Conservation (phyloP, 163 green algal species). For the Coccomyxa subellipsoidea region DNA sequence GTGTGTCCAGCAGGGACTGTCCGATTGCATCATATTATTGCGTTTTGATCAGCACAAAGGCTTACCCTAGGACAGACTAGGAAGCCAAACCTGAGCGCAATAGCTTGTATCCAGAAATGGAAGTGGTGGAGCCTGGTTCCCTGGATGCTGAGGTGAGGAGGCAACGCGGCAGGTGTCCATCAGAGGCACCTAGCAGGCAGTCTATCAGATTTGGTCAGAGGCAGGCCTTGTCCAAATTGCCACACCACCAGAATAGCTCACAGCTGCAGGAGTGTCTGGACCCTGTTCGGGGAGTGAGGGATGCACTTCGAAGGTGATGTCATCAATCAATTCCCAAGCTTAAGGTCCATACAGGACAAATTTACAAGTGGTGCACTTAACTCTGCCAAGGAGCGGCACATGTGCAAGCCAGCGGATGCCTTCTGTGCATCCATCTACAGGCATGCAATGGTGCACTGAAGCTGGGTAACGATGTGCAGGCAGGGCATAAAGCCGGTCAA, state of each 20-base stretch:
- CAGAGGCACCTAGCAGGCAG: not conserved
- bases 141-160: not conserved
- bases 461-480: not conserved
- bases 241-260: not conserved
- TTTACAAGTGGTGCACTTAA: too few species aligned
- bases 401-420: too few species aligned
- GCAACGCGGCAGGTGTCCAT: not conserved
- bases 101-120: too few species aligned
- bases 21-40: too few species aligned
- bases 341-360: too few species aligned
- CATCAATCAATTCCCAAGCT: too few species aligned
- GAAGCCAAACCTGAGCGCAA: too few species aligned
- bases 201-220: not conserved
- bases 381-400: too few species aligned
- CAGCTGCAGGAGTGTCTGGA: not conserved
- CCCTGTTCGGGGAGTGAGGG: not conserved
- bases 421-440: too few species aligned
- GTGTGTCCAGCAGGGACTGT: too few species aligned
- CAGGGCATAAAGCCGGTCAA: not conserved
- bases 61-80: too few species aligned
- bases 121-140: not conserved
- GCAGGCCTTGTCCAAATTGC: not conserved
- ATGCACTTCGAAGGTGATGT: not conserved
- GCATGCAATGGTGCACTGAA: not conserved
- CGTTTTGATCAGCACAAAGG: too few species aligned